These are phyloP conservation scores for Ogataea methylovora DNA, from an alignment of 805 yeast species.

Conservation along the genomic window DNA sequence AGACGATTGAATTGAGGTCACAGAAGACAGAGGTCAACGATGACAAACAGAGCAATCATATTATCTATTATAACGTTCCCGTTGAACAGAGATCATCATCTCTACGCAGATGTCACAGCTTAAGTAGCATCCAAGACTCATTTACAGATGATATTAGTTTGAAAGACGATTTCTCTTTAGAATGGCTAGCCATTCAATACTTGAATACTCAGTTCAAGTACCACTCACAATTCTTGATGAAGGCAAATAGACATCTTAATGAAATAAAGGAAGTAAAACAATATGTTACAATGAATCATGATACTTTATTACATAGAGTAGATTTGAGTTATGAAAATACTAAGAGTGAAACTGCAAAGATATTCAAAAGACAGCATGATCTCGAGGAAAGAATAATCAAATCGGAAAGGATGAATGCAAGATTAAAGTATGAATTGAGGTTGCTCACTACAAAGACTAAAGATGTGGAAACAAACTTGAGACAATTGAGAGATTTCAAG, in stretches of 20 bases:
- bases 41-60: too few relatives aligned
- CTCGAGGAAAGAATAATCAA: conserved; percentile 36
- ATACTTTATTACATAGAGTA: conserved; percentile 14
- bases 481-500: conserved; percentile 28
- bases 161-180: conserved; percentile 9
- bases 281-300: conserved; percentile 8
- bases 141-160: conserved; percentile 8
- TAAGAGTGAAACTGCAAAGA: conserved; percentile 11
- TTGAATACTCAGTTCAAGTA: conserved; percentile 9
- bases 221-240: conserved; percentile 8
- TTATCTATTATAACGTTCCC: too few relatives aligned
- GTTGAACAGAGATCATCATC: too few relatives aligned
- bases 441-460: conserved; percentile 51
- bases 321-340: neutral
- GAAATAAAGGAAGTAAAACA: neutral
- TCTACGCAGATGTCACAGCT: too few relatives aligned
- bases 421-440: conserved; percentile 59
- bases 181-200: conserved; percentile 20
- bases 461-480: conserved; percentile 55
- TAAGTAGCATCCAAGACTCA: too few relatives aligned
- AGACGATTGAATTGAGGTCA: conserved; percentile 13
- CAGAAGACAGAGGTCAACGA: too few relatives aligned
- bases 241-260: neutral
- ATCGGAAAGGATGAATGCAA: conserved; percentile 47
- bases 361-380: conserved; percentile 17